phyloP scores from a whole-genome alignment of 176 grass and related monocot species.

The Aegilops tauschii region DNA sequence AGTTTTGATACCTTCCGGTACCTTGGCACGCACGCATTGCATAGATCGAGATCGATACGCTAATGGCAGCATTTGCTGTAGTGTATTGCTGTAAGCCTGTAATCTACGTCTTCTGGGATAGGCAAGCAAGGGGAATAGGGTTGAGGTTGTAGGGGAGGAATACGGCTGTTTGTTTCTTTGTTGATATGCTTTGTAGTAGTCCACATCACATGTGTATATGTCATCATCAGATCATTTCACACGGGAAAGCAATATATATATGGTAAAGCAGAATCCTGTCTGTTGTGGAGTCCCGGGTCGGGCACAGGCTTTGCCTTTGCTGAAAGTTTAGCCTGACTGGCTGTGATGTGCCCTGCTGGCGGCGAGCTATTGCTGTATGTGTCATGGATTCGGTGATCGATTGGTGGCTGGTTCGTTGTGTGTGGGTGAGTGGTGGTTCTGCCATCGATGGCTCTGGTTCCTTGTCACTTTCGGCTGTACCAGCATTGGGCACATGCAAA shows the following conservation, averaged over 20 bases:
- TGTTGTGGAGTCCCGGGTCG: not conserved
- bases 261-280: slow-evolving; percentile 29
- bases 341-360: not conserved
- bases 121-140: not conserved
- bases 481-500: not conserved
- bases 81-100: slow-evolving; percentile 39
- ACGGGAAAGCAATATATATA: slow-evolving; percentile 19
- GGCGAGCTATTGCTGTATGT: not conserved
- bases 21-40: not conserved
- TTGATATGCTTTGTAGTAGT: slow-evolving; percentile 55
- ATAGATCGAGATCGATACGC: slow-evolving; percentile 9
- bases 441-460: not conserved
- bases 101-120: slow-evolving; percentile 24
- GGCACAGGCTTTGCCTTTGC: not conserved
- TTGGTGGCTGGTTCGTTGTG: not conserved
- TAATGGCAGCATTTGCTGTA: slow-evolving; percentile 58
- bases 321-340: not conserved
- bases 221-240: slow-evolving; percentile 28
- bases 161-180: slow-evolving; percentile 14
- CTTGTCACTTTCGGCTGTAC: slow-evolving; percentile 10
- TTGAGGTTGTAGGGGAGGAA: slow-evolving; percentile 24
- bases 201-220: slow-evolving; percentile 68
- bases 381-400: not conserved
- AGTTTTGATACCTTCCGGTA: slow-evolving; percentile 39
- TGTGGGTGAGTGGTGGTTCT: not conserved